Base-by-base conservation (phyloP, 345 rosid species). In the Populus tremula region DNA sequence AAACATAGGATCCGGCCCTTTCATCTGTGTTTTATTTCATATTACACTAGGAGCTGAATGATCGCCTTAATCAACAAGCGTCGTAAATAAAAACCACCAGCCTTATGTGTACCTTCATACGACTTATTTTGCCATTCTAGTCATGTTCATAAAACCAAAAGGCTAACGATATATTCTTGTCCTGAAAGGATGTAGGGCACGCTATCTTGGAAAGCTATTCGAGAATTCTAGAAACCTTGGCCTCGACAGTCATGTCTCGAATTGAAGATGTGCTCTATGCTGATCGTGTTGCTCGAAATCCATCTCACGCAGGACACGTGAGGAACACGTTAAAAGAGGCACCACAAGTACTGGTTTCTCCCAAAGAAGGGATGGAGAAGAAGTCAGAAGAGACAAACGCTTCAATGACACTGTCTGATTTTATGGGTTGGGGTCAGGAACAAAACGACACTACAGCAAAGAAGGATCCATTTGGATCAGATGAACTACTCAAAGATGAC, bases 171-270 rank as follows among this genome's bases (percentile, higher is more conserved):
- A 65, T 73, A 18, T 69, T 64, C 45, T 54, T 76, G 76, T 33
- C 65, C 45, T 80, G 36, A 27, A 87, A 92, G 97, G 98, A 92
- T 76, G 89, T 94, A 36, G 98, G 98, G 14, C 97, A 91, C 68
- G 96, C 97, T 1, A 77, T 92, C 70, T 81, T 92, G 29, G 98
- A 94, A 82, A 91, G 98, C 80, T 94, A 94, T 81, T 94, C 98
- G 1, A 88, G 98, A 80, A 86, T 92, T 20, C 85, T 94, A 29
- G 98, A 92, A 83, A 94, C 93, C 83, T 88, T 94, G 82, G 97
- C 98, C 54, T 88, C 84, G 79, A 90, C 94, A 0, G 96, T 92
- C 4, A 67, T 89, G 87, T 94, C 97, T 0, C 82, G 91, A 69
- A 92, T 94, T 0, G 97, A 94, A 77, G 98, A 94, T 63, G 98